Conservation (phyloP, 2,329 filamentous ascomycete species). For the Ramularia collo-cygni region DNA sequence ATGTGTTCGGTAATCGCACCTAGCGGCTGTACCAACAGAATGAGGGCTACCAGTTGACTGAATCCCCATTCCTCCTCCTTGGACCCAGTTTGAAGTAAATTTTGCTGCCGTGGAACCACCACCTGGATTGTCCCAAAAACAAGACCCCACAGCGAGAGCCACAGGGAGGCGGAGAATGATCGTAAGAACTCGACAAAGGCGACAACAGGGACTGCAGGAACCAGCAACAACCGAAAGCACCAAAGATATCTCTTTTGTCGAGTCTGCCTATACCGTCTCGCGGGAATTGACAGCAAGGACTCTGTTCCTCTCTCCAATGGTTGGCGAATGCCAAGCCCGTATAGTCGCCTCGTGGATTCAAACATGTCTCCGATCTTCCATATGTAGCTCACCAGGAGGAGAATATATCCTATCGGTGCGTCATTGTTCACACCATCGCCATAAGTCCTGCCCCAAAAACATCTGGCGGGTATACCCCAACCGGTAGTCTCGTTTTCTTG, state of each 20-base stretch:
- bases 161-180: conserved; percentile 21
- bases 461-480: conserved; percentile 15
- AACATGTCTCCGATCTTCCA: conserved; percentile 24
- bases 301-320: conserved; percentile 14
- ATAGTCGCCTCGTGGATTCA: conserved; percentile 7
- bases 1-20: conserved; percentile 17
- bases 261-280: conserved; percentile 8
- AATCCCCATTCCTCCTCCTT: conserved; percentile 14
- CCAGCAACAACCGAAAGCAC: conserved; percentile 11
- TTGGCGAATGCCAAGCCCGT: conserved; percentile 11
- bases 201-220: conserved; percentile 8
- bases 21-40: conserved; percentile 21
- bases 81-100: conserved; percentile 5
- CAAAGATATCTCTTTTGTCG: conserved; percentile 6
- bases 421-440: conserved; percentile 19
- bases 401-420: conserved; percentile 14
- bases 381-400: conserved; percentile 22
- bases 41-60: conserved; percentile 22
- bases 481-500: conserved; percentile 3
- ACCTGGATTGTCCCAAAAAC: conserved; percentile 23
- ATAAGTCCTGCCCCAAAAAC: conserved; percentile 16
- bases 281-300: conserved; percentile 7
- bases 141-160: conserved; percentile 18
- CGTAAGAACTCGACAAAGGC: conserved; percentile 15
- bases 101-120: conserved; percentile 14